These are phyloP conservation scores for Fusarium sp. DNA, from an alignment of 2,329 filamentous ascomycete species.

Conservation along the genomic window DNA sequence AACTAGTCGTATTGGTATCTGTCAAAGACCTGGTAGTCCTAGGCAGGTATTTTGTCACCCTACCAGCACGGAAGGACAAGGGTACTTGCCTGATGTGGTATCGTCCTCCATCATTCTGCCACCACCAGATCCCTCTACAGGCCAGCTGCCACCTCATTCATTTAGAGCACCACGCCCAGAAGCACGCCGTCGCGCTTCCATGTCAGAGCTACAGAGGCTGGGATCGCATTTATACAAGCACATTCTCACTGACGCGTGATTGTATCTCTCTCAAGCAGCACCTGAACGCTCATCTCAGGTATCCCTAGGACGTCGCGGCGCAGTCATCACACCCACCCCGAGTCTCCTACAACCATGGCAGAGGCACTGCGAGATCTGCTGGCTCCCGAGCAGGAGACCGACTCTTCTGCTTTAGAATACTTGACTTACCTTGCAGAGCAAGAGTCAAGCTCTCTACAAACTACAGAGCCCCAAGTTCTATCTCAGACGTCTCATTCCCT, in stretches of 20 bases:
- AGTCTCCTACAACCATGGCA: conserved; percentile 47
- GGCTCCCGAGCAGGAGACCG: conserved; percentile 49
- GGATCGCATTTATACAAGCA: not conserved
- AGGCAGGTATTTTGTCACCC: too few relatives aligned
- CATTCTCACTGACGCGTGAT: not conserved
- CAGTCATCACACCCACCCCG: not conserved
- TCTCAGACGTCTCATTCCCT: conserved; percentile 83
- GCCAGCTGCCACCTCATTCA: conserved; percentile 38
- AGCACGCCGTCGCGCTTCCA: conserved; percentile 4
- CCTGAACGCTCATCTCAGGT: not conserved
- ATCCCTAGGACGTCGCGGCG: conserved; percentile 4
- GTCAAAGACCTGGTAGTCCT: too few relatives aligned
- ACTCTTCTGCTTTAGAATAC: conserved; percentile 73
- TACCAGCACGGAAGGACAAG: conserved; percentile 8
- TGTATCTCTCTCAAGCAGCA: not conserved
- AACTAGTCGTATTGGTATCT: too few relatives aligned
- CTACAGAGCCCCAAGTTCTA: conserved; percentile 82
- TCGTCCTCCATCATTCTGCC: conserved; percentile 19
- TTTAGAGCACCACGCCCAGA: conserved; percentile 15
- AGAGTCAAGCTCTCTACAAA: conserved; percentile 76
- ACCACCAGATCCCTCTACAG: conserved; percentile 24
- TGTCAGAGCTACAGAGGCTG: conserved; percentile 6
- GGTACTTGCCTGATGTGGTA: conserved; percentile 11
- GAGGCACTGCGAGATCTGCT: conserved; percentile 53
- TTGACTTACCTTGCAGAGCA: conserved; percentile 81